Conservation (phyloP, 1,284 basidiomycete genomes). For the Malassezia restricta region DNA sequence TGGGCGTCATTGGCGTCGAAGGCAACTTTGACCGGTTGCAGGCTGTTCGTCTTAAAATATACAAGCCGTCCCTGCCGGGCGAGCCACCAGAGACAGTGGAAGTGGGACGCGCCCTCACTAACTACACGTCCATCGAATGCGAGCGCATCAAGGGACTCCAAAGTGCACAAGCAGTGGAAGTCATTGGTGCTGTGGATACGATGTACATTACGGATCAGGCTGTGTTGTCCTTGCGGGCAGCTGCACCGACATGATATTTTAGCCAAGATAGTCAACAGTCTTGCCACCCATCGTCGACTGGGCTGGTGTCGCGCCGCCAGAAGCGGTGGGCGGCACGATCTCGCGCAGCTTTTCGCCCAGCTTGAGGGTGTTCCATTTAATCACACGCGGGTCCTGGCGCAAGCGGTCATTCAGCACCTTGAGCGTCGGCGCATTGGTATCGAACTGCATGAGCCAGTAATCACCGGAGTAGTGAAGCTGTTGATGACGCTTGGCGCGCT, state of each 20-base stretch:
- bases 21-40: constrained; percentile 88
- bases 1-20: constrained; percentile 72
- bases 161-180: constrained; percentile 66
- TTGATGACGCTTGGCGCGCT: constrained; percentile 62
- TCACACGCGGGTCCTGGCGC: constrained; percentile 64
- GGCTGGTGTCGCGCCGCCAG: constrained; percentile 18
- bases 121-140: constrained; percentile 90
- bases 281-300: constrained; percentile 15
- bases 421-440: constrained; percentile 63
- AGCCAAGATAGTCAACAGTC: constrained; percentile 14
- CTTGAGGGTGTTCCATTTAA: constrained; percentile 70
- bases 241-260: background rate
- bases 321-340: constrained; percentile 31
- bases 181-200: constrained; percentile 84
- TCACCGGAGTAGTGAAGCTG: constrained; percentile 59
- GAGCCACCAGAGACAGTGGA: constrained; percentile 51
- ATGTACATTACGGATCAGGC: constrained; percentile 77
- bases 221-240: constrained; percentile 14
- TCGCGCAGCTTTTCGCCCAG: constrained; percentile 57
- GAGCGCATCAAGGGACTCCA: constrained; percentile 64
- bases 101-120: constrained; percentile 82
- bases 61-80: background rate
- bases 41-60: constrained; percentile 71
- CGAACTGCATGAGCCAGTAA: constrained; percentile 84
- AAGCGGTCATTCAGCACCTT: constrained; percentile 57